Conservation (phyloP, 1,284 basidiomycete species). For the Rhodotorula sp. region DNA sequence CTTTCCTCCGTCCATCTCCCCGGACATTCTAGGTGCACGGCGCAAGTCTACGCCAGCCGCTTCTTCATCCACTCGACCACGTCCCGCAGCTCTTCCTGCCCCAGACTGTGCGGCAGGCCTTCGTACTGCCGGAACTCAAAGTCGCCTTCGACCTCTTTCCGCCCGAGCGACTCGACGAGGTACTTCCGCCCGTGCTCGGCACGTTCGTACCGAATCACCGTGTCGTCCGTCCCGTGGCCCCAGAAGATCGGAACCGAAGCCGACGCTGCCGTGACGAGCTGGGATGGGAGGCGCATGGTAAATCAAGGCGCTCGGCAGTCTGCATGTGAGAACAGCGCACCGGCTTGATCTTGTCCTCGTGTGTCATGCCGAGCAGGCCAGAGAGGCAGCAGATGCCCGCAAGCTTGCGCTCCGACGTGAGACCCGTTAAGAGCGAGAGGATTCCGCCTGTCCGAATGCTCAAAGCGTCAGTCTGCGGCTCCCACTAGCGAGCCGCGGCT, state of each 20-base stretch:
- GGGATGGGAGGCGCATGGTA: too few species aligned
- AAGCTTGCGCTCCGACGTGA: slow-evolving; percentile 67
- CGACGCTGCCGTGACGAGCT: slow-evolving; percentile 10
- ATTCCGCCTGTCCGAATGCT: slow-evolving; percentile 57
- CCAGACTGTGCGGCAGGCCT: slow-evolving; percentile 13
- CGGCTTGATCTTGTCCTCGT: slow-evolving; percentile 60
- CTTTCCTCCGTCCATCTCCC: too few species aligned
- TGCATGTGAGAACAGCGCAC: not conserved
- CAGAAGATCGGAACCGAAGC: slow-evolving; percentile 1
- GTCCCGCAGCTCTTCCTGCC: slow-evolving; percentile 5
- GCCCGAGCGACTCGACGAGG: not conserved
- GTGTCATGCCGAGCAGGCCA: slow-evolving; percentile 54
- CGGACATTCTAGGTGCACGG: not conserved
- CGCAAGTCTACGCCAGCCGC: not conserved
- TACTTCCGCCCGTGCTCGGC: slow-evolving; percentile 3
- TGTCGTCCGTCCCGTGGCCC: slow-evolving; percentile 21
- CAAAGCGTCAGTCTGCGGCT: too few species aligned
- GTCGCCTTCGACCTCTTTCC: not conserved
- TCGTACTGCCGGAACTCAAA: slow-evolving; percentile 3
- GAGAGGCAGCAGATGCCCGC: slow-evolving; percentile 72
- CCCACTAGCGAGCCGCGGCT: not conserved
- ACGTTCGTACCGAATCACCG: not conserved
- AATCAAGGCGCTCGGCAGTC: not conserved
- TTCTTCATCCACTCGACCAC: slow-evolving; percentile 11
- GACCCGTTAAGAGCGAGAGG: slow-evolving; percentile 71